phyloP scores from a whole-genome alignment of 768 basidiomycete species.

The Udeniomyces megalosporus region DNA sequence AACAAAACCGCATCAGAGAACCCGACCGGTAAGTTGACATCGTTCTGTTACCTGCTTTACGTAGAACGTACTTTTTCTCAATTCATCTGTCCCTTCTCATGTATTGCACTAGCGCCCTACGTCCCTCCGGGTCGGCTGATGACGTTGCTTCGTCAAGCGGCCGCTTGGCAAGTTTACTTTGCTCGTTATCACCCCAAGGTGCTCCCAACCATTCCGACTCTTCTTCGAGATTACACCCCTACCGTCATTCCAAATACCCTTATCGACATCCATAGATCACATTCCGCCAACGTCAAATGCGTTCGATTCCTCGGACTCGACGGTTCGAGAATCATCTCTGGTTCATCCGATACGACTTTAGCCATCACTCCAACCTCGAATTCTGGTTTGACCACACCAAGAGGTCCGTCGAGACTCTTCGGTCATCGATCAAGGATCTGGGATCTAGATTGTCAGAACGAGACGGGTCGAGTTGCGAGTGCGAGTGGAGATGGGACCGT shows the following conservation, averaged over 20 bases:
- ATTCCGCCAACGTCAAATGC: constrained; percentile 26
- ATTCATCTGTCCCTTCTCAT: too few relatives aligned
- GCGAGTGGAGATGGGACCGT: constrained; percentile 26
- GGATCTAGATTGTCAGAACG: constrained; percentile 18
- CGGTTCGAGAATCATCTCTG: constrained; percentile 21
- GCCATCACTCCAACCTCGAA: constrained; percentile 21
- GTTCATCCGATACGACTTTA: constrained; percentile 25
- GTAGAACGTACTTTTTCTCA: too few relatives aligned
- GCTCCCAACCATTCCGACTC: constrained; percentile 10
- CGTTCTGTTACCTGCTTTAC: too few relatives aligned
- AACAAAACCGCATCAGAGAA: too few relatives aligned
- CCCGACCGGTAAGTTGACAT: too few relatives aligned
- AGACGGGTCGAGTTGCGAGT: constrained; percentile 17
- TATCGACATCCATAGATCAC: constrained; percentile 15
- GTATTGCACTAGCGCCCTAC: neutral
- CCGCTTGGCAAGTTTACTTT: constrained; percentile 21
- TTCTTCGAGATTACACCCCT: constrained; percentile 25
- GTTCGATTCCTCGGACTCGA: constrained; percentile 19
- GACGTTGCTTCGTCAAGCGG: constrained; percentile 25
- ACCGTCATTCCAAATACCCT: constrained; percentile 20
- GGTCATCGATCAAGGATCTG: constrained; percentile 28
- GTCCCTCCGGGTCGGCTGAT: constrained; percentile 19
- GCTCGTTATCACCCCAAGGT: neutral
- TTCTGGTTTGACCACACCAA: neutral
- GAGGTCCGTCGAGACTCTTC: constrained; percentile 15